Evolutionary conservation across 2,329 filamentous ascomycete genomes (phyloP).

Genomic region (Emergomyces orientalis): DNA sequence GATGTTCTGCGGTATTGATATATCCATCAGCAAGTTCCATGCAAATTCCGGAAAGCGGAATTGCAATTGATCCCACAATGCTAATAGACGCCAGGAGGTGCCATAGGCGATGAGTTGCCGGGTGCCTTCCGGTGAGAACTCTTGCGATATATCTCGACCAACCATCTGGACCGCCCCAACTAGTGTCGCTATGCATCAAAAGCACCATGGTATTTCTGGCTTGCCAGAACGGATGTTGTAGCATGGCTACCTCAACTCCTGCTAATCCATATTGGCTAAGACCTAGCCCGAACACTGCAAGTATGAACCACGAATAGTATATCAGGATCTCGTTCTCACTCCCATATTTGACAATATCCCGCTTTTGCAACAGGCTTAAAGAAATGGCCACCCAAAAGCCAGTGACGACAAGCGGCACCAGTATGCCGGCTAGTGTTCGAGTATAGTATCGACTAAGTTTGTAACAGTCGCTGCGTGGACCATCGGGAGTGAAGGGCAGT

Average conservation of each 20-base stretch:
- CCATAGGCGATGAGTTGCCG: slow-evolving; percentile 2
- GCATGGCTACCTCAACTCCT: slow-evolving; percentile 11
- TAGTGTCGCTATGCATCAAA: slow-evolving; percentile 7
- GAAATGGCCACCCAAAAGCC: not conserved
- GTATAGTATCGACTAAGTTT: not conserved
- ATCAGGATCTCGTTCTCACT: slow-evolving; percentile 5
- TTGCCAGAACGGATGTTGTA: slow-evolving; percentile 8
- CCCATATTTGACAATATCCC: slow-evolving; percentile 5
- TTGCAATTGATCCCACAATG: slow-evolving; percentile 1
- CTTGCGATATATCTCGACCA: not conserved
- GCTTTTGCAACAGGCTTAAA: not conserved
- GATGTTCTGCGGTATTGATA: not conserved
- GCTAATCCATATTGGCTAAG: slow-evolving; percentile 9
- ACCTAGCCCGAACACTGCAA: slow-evolving; percentile 11
- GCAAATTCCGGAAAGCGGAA: slow-evolving; percentile 10
- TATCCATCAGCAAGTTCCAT: slow-evolving; percentile 11
- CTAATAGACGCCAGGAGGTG: slow-evolving; percentile 3
- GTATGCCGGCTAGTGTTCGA: slow-evolving; percentile 1
- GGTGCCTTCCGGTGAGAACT: not conserved
- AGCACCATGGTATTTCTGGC: slow-evolving; percentile 7
- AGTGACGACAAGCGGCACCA: not conserved
- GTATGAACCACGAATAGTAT: slow-evolving; percentile 12
- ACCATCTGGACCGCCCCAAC: not conserved
- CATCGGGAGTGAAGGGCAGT: not conserved
- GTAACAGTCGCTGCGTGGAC: not conserved